phyloP scores from a whole-genome alignment of 116 monocot genomes.

The Cymodocea nodosa region DNA sequence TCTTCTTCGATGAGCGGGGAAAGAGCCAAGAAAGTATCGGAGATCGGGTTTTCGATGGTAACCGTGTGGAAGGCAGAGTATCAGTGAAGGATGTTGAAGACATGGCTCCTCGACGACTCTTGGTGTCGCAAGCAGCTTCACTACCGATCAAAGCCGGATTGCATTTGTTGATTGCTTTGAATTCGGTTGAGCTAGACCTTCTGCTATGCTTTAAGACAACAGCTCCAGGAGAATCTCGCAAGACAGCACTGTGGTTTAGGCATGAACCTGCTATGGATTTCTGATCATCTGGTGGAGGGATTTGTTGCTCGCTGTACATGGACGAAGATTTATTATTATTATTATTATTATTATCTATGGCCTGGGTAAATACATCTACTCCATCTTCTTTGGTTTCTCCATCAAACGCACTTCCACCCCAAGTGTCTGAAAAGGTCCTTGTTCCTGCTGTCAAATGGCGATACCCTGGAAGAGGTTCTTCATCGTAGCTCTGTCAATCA shows the following conservation, averaged over 20 bases:
- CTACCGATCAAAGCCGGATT: conserved; percentile 31
- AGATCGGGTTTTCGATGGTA: conserved; percentile 28
- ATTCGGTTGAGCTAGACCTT: conserved; percentile 31
- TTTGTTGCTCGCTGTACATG: conserved; percentile 24
- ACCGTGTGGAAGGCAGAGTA: conserved; percentile 12
- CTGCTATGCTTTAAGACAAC: conserved; percentile 29
- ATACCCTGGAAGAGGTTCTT: conserved; percentile 34
- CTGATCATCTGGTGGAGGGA: conserved; percentile 19
- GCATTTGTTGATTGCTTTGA: conserved; percentile 38
- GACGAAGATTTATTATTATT: conserved; percentile 12
- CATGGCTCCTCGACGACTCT: conserved; percentile 15
- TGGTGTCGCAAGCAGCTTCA: conserved; percentile 22
- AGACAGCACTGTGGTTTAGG: conserved; percentile 12
- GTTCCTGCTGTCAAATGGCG: conserved; percentile 31
- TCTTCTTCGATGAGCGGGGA: conserved; percentile 43
- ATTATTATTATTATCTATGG: conserved; percentile 6
- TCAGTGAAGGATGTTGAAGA: conserved; percentile 8
- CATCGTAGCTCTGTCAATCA: conserved; percentile 61
- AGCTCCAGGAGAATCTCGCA: conserved; percentile 17
- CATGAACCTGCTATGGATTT: conserved; percentile 30
- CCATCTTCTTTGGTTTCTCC: conserved; percentile 21
- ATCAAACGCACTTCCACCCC: conserved; percentile 28
- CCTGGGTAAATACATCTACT: conserved; percentile 11
- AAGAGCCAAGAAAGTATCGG: conserved; percentile 61
- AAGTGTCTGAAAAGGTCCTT: conserved; percentile 41